Evolutionary conservation across 2,329 filamentous ascomycete species (phyloP).

Genomic region (Exserohilum rostratum): DNA sequence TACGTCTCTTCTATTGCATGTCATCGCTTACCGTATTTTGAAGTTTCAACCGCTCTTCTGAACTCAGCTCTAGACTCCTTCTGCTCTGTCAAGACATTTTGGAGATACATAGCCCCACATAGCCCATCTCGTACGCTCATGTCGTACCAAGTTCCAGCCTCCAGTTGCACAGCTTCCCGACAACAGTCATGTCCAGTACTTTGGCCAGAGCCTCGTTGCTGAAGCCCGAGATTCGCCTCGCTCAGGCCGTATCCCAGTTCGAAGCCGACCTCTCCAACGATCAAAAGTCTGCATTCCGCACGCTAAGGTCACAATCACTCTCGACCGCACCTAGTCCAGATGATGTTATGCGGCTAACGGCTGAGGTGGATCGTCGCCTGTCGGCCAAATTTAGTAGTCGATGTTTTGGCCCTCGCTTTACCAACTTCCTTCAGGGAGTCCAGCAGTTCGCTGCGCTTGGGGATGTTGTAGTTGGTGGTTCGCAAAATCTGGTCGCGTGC

Average conservation of each 20-base stretch:
- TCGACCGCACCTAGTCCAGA: not conserved
- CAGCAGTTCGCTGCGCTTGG: conserved; percentile 55
- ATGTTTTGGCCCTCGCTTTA: conserved; percentile 52
- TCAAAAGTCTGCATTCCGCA: conserved; percentile 10
- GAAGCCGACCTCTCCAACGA: conserved; percentile 14
- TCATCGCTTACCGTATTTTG: too few relatives aligned
- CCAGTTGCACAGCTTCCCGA: not conserved
- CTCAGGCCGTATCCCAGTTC: conserved; percentile 17
- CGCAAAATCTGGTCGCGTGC: conserved; percentile 54
- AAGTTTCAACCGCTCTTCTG: not conserved
- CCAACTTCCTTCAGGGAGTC: conserved; percentile 49
- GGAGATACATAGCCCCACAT: too few relatives aligned
- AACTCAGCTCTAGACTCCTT: not conserved
- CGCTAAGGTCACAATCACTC: conserved; percentile 2
- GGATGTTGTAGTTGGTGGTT: conserved; percentile 51
- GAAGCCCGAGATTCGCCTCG: conserved; percentile 21
- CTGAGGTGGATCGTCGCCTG: conserved; percentile 44
- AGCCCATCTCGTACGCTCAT: too few relatives aligned
- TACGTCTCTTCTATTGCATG: not conserved
- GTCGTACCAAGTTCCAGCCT: not conserved
- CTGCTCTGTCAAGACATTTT: not conserved
- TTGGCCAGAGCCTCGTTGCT: conserved; percentile 9
- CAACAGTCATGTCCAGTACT: conserved; percentile 6
- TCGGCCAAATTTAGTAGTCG: conserved; percentile 22
- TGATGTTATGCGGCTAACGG: conserved; percentile 42